Evolutionary conservation across 148 eudicot species (phyloP), one percentile per base, ranked within the genome.

Genomic region (Dysphania ambrosioides): DNA sequence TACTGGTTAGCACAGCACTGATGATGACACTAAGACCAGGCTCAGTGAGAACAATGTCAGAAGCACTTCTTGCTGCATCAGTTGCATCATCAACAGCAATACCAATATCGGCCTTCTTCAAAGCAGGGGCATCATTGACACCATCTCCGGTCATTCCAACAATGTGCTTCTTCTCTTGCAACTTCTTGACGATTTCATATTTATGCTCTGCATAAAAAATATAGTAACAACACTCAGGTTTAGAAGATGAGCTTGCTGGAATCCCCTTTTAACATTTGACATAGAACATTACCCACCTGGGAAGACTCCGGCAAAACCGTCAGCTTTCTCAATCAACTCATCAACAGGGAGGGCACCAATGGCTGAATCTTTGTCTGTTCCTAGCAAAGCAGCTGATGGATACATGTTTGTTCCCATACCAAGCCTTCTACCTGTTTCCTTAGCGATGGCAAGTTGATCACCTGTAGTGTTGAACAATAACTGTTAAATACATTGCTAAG

Each of bases 71-170:
- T 36, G 4, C 40, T 2, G 40, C 40, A 36, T 36, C 40, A 36
- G 6, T 36, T 2, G 40, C 40, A 36, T 36, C 40, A 36, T 36
- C 40, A 36, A 36, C 40, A 2, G 6, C 6, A 36, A 36, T 36
- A 36, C 40, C 6, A 36, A 36, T 36, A 36, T 36, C 6, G 40
- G 40, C 6, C 2, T 36, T 36, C 40, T 36, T 36, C 40, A 36
- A 36, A 2, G 40, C 40, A 79, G 97, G 97, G 69, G 98, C 98
- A 77, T 95, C 98, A 62, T 95, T 92, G 21, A 95, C 98, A 80
- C 98, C 98, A 81, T 95, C 98, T 44, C 97, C 98, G 0, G 98
- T 95, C 98, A 95, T 95, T 40, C 98, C 97, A 69, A 91, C 93
- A 71, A 95, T 95, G 74, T 95, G 98, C 87, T 95, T 95, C 84